phyloP scores from a whole-genome alignment of 1,139 yeast genomes.

The Sugiyamaella grinbergsii region DNA sequence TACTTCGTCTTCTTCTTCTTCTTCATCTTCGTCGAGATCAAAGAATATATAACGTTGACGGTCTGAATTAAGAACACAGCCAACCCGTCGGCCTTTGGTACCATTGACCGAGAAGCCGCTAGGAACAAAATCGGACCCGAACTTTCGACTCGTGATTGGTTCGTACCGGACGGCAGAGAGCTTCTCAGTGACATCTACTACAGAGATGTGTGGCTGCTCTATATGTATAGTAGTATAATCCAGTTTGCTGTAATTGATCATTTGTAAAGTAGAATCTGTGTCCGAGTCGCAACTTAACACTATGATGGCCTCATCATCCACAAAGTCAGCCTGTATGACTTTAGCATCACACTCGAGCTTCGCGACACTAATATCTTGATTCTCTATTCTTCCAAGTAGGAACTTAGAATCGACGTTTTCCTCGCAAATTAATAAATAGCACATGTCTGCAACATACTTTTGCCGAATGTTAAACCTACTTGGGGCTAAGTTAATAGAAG shows the following conservation, averaged over 20 bases:
- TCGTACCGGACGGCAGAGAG: neutral
- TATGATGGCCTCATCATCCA: constrained; percentile 28
- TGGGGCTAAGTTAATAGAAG: constrained; percentile 1
- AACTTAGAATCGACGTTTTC: neutral
- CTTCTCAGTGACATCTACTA: neutral
- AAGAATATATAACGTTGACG: constrained; percentile 31
- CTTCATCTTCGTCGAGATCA: constrained; percentile 29
- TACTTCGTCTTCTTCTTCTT: constrained; percentile 25
- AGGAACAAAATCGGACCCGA: constrained; percentile 26
- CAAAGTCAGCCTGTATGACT: constrained; percentile 28
- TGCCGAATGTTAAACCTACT: constrained; percentile 11
- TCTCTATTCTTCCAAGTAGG: neutral
- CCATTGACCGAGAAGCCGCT: constrained; percentile 30
- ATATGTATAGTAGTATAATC: neutral
- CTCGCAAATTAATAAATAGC: constrained; percentile 17
- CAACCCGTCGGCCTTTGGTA: constrained; percentile 27
- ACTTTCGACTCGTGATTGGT: constrained; percentile 11
- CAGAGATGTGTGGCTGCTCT: neutral
- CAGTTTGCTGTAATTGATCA: neutral
- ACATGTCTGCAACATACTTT: neutral
- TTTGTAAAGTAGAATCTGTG: neutral
- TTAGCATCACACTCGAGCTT: neutral
- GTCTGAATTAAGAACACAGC: constrained; percentile 30
- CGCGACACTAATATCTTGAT: neutral
- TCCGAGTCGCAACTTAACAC: constrained; percentile 10